A percentile compares a stretch with the other conserved stretches of the same genome.
These are phyloP conservation scores for Xerocomellus chrysenteron DNA, from an alignment of 768 basidiomycete species.

Conservation along the genomic window DNA sequence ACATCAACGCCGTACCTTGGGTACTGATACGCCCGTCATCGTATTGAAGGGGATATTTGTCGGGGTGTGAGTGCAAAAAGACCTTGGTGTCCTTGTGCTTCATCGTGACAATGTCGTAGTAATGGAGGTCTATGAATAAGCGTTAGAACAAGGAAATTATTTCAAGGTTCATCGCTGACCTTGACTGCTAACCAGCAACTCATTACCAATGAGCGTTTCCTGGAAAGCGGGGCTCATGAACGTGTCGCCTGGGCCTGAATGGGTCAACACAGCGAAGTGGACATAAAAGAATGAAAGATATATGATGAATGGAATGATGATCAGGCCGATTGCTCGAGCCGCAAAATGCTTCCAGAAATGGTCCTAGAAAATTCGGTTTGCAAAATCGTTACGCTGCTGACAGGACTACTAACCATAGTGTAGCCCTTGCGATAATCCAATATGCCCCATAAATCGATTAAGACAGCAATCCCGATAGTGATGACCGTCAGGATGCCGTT, in stretches of 20 bases:
- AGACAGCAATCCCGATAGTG: constrained; percentile 86
- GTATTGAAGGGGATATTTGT: constrained; percentile 89
- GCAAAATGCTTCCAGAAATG: constrained; percentile 87
- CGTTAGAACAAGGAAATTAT: neutral
- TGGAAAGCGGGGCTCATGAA: constrained; percentile 99
- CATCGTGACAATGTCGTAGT: constrained; percentile 84
- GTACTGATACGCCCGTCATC: constrained; percentile 94
- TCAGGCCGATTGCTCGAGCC: constrained; percentile 82
- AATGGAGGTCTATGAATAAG: constrained; percentile 76
- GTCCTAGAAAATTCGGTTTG: constrained; percentile 48
- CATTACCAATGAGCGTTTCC: constrained; percentile 90
- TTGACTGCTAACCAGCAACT: constrained; percentile 87
- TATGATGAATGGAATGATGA: constrained; percentile 82
- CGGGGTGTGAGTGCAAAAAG: constrained; percentile 90
- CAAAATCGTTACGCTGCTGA: neutral
- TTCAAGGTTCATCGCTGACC: constrained; percentile 49
- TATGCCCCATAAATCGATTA: constrained; percentile 93
- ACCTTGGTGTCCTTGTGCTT: constrained; percentile 93
- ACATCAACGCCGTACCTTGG: constrained; percentile 54
- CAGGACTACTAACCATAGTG: constrained; percentile 57
- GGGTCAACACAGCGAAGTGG: constrained; percentile 84
- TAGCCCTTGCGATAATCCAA: constrained; percentile 80
- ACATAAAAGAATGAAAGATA: constrained; percentile 97
- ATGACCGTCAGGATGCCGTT: constrained; percentile 91
- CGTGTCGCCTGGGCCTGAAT: constrained; percentile 88